Evolutionary conservation across 768 basidiomycete species (phyloP), one percentile per base, ranked within the genome.

Genomic region (Termitomyces sp.): DNA sequence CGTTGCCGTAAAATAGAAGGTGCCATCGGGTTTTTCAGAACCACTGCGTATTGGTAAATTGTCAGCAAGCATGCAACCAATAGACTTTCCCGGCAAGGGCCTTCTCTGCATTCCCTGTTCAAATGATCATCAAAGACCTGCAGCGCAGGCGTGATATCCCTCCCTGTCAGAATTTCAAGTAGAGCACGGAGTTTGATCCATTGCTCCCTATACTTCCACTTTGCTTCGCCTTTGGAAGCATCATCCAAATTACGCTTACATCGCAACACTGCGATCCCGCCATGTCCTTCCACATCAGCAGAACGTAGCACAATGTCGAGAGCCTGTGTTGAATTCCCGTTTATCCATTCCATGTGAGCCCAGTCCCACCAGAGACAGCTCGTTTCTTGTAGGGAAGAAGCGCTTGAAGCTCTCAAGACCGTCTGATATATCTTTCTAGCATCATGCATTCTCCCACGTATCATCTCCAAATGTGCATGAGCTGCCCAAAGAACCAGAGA

Each of bases 291-390:
- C 35, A 84, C 70, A 3, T 76, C 80, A 12, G 76, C 80, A 10
- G 85, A 78, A 21, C 75, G 78, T 45, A 86, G 67, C 43, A 85
- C 74, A 33, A 87, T 75, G 37, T 76, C 71, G 38, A 83, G 66
- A 14, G 85, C 78, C 35, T 77, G 73, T 33, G 81, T 77, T 19
- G 72, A 65, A 33, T 77, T 62, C 1, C 82, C 79, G 14, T 73
- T 67, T 11, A 90, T 66, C 91, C 91, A 94, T 68, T 91, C 90
- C 78, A 90, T 79, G 63, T 93, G 86, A 1, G 85, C 87, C 88
- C 89, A 93, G 62, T 86, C 82, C 84, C 85, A 91, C 87, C 87
- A 93, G 58, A 93, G 66, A 55, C 67, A 68, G 21, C 78, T 73
- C 15, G 70, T 64, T 33, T 73, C 78, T 5, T 65, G 64, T 33